Evolutionary conservation across 495 filamentous ascomycete species (phyloP).

Genomic region (Bryoglossum gracile): DNA sequence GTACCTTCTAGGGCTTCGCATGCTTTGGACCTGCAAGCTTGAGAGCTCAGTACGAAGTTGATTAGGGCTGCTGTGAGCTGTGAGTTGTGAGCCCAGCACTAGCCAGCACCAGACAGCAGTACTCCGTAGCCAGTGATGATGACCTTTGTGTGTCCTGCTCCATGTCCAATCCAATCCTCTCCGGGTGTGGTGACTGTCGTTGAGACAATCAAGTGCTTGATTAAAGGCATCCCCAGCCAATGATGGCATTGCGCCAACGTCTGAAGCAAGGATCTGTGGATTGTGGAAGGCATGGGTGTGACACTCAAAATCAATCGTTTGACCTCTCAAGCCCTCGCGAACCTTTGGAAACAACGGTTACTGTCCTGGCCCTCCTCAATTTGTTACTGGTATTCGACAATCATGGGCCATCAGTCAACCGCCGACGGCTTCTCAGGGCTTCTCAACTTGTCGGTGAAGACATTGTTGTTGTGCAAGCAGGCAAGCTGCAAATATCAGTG

Average conservation of each 20-base stretch:
- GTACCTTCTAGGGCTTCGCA: no score
- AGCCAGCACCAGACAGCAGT: no score
- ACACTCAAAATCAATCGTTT: constrained; percentile 9
- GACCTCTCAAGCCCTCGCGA: constrained; percentile 7
- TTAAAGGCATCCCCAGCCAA: constrained; percentile 18
- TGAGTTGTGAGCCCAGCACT: no score
- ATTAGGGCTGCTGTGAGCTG: no score
- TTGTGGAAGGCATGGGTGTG: constrained; percentile 16
- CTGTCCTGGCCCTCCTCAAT: not conserved
- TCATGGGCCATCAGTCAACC: not conserved
- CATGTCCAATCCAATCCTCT: no score
- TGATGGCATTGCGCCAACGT: constrained; percentile 24
- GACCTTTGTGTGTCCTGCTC: no score
- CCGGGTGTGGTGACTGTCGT: constrained; percentile 15
- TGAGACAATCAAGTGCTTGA: constrained; percentile 26
- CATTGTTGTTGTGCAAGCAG: not conserved
- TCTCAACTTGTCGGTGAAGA: constrained; percentile 9
- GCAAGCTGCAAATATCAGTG: constrained; percentile 15
- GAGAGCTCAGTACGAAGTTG: no score
- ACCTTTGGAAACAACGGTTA: not conserved
- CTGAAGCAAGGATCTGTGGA: constrained; percentile 23
- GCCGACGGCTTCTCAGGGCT: not conserved
- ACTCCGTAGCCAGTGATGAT: no score
- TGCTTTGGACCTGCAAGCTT: no score
- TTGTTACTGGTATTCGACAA: not conserved